A percentile compares a stretch with the other conserved stretches of the same genome.
These are phyloP conservation scores for Phialophora expanda DNA, from an alignment of 2,329 filamentous ascomycete species.

Conservation along the genomic window DNA sequence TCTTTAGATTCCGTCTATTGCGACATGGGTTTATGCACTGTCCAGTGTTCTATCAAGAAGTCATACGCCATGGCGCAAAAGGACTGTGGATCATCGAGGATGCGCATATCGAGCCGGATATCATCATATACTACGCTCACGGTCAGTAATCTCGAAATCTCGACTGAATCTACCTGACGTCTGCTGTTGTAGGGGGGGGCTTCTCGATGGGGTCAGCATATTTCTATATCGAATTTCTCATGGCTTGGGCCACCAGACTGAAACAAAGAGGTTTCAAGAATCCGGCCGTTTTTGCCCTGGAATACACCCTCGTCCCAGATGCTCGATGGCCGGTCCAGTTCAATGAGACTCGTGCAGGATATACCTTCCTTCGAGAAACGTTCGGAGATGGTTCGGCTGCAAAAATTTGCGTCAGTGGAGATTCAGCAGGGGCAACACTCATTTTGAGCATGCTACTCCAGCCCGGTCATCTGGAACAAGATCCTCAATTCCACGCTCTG, in stretches of 20 bases:
- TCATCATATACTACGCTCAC: conserved; percentile 83
- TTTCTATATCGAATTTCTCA: conserved; percentile 84
- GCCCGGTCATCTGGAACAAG: conserved; percentile 52
- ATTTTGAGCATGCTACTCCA: conserved; percentile 74
- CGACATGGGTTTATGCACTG: conserved; percentile 69
- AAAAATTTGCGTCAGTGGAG: conserved; percentile 73
- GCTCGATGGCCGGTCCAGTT: conserved; percentile 74
- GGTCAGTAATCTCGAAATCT: conserved; percentile 54
- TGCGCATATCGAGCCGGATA: conserved; percentile 64
- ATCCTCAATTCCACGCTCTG: conserved; percentile 39
- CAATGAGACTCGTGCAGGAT: conserved; percentile 71
- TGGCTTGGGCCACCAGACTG: conserved; percentile 72
- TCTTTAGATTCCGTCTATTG: conserved; percentile 75
- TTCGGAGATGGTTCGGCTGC: conserved; percentile 41
- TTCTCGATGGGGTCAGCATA: conserved; percentile 81
- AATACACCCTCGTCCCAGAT: conserved; percentile 81
- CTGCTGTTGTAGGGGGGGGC: conserved; percentile 66
- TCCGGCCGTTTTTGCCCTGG: conserved; percentile 77
- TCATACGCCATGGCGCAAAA: conserved; percentile 58
- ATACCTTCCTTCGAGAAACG: conserved; percentile 47
- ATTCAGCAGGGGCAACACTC: conserved; percentile 78
- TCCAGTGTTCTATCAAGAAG: conserved; percentile 68
- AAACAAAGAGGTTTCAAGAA: conserved; percentile 70
- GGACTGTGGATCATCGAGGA: conserved; percentile 74
- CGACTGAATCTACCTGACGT: conserved; percentile 22